phyloP scores from a whole-genome alignment of 2,329 filamentous ascomycete species.

The Penicillium hesseltinei region DNA sequence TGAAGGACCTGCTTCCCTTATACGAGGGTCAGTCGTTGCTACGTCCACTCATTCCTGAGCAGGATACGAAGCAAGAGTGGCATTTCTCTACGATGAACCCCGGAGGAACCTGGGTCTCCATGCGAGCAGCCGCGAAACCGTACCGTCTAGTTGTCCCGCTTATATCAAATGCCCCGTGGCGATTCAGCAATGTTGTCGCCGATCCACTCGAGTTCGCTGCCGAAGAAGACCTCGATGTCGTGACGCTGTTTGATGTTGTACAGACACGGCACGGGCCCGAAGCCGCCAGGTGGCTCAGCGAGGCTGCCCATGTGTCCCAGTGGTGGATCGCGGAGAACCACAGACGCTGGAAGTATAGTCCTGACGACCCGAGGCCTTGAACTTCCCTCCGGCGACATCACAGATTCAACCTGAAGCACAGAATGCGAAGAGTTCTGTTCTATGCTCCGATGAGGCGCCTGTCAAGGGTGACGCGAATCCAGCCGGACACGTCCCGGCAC shows the following conservation, averaged over 20 bases:
- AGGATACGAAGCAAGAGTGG: constrained; percentile 36
- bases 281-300: constrained; percentile 35
- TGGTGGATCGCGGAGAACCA: constrained; percentile 44
- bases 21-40: constrained; percentile 51
- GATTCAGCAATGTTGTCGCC: constrained; percentile 35
- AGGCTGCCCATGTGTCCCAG: constrained; percentile 36
- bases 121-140: constrained; percentile 74
- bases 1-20: constrained; percentile 42
- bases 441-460: neutral
- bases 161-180: constrained; percentile 63
- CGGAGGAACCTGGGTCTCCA: constrained; percentile 52
- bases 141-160: constrained; percentile 71
- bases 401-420: neutral
- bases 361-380: neutral
- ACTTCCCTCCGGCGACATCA: neutral
- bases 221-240: constrained; percentile 33
- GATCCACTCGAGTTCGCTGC: constrained; percentile 38
- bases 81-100: constrained; percentile 39
- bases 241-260: constrained; percentile 28
- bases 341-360: constrained; percentile 19
- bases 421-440: neutral
- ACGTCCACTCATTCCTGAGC: constrained; percentile 37
- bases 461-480: neutral
- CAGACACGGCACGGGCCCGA: constrained; percentile 30
- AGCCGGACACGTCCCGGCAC: neutral